Percentiles rank a stretch among this genome's conserved stretches.
These are phyloP conservation scores for Clavulina sp. DNA, from an alignment of 768 basidiomycete species.

Conservation along the genomic window DNA sequence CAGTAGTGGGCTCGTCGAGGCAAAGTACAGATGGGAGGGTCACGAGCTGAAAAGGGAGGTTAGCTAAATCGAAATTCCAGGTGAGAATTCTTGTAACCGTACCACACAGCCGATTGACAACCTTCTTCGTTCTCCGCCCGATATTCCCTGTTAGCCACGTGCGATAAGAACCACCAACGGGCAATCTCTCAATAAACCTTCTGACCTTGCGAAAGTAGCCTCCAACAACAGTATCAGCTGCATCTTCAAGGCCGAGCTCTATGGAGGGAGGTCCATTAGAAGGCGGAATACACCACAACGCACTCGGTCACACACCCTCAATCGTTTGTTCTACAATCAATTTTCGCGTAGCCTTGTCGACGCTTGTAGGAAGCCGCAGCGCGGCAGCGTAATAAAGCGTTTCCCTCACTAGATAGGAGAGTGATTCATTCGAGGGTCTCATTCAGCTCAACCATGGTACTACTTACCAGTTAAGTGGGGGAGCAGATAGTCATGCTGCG, in stretches of 20 bases:
- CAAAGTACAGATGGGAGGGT: slow-evolving; percentile 41
- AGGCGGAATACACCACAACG: neutral
- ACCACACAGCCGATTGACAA: slow-evolving; percentile 37
- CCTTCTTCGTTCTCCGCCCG: slow-evolving; percentile 44
- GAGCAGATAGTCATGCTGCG: slow-evolving; percentile 21
- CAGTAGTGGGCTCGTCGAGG: slow-evolving; percentile 42
- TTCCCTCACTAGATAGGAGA: slow-evolving; percentile 20
- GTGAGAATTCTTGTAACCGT: neutral
- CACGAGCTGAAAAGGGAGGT: slow-evolving; percentile 24
- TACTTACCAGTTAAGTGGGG: slow-evolving; percentile 23
- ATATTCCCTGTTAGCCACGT: slow-evolving; percentile 22
- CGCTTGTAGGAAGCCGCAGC: slow-evolving; percentile 22
- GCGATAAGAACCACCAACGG: neutral
- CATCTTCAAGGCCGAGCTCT: slow-evolving; percentile 28
- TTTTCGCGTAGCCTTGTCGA: slow-evolving; percentile 15
- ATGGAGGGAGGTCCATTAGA: neutral
- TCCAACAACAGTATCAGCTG: slow-evolving; percentile 28
- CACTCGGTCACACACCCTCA: slow-evolving; percentile 6
- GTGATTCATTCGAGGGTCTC: neutral
- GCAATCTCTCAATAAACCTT: no score
- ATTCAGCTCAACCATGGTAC: neutral
- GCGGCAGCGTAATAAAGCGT: slow-evolving; percentile 23
- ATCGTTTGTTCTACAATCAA: slow-evolving; percentile 29
- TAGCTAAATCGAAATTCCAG: neutral
- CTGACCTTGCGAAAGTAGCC: slow-evolving; percentile 22